Evolutionary conservation across 306 rosid species (phyloP), one percentile per base, ranked within the genome.

Genomic region (Cicer pinnatifidum): DNA sequence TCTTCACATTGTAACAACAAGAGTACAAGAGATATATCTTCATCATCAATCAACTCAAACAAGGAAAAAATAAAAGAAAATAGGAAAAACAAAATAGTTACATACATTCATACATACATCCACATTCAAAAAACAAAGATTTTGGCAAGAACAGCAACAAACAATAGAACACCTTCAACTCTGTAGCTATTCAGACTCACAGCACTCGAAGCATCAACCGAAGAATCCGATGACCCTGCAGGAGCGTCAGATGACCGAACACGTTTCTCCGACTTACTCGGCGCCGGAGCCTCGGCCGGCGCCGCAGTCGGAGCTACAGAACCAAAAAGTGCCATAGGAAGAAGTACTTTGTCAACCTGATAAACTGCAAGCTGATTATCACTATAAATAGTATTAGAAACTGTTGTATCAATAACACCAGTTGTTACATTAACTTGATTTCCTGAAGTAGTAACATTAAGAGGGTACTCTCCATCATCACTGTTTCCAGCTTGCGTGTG

Each of bases 401-500:
- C 85, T 0, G 89, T 72, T 12, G 97, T 84, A 51, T 80, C 89
- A 9, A 72, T 84, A 12, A 94, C 99, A 11, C 97, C 99, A 0
- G 97, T 91, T 6, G 97, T 87, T 4, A 94, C 43, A 69, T 94
- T 94, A 17, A 91, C 93, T 72, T 90, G 96, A 76, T 75, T 91
- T 28, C 97, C 96, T 1, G 99, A 82, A 1, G 99, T 84, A 0
- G 99, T 94, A 6, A 94, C 96, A 46, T 94, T 94, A 1, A 94
- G 51, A 0, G 98, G 96, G 82, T 74, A 94, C 76, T 89, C 78
- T 0, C 97, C 97, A 35, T 83, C 84, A 23, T 48, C 86, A 46
- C 90, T 90, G 51, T 85, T 85, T 0, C 99, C 97, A 5, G 99
- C 99, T 41, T 94, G 99, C 1, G 99, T 94, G 33, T 84, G 89